Percentiles rank a stretch among this genome's conserved stretches.
Evolutionary conservation across 306 rosid species (phyloP).

Genomic region (Senna tora): DNA sequence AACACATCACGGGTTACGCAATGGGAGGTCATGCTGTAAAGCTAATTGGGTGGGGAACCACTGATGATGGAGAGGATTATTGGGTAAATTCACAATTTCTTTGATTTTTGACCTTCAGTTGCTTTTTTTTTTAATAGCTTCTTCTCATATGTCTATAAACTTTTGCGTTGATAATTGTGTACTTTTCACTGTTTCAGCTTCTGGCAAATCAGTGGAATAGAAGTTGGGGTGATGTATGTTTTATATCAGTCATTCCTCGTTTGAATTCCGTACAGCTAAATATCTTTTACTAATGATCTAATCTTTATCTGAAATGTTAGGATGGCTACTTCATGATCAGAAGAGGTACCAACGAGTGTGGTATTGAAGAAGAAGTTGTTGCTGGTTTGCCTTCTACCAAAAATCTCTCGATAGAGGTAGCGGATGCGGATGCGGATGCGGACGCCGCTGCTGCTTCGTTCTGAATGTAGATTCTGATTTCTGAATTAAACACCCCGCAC

Average conservation of each 20-base stretch:
- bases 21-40: constrained; percentile 98
- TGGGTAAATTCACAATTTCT: constrained; percentile 65
- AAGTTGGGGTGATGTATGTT: constrained; percentile 95
- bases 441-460: constrained; percentile 45
- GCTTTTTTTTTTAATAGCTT: not conserved
- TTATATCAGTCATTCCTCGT: constrained; percentile 26
- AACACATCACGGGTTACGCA: constrained; percentile 64
- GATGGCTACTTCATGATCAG: constrained; percentile 94
- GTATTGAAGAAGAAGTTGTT: constrained; percentile 77
- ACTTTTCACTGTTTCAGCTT: constrained; percentile 64
- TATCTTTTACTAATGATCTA: constrained; percentile 12
- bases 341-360: constrained; percentile 93
- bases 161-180: constrained; percentile 37
- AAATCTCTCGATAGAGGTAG: constrained; percentile 55
- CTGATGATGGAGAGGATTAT: constrained; percentile 78
- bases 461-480: constrained; percentile 38
- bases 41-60: constrained; percentile 98
- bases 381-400: constrained; percentile 88
- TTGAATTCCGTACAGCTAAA: constrained; percentile 30
- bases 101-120: constrained; percentile 3
- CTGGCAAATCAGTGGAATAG: constrained; percentile 94
- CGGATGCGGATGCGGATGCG: constrained; percentile 41
- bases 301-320: constrained; percentile 49
- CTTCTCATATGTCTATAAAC: not conserved
- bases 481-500: no score